Evolutionary conservation across 2,329 filamentous ascomycete genomes (phyloP).

Genomic region (Ophiostoma pallidulum): DNA sequence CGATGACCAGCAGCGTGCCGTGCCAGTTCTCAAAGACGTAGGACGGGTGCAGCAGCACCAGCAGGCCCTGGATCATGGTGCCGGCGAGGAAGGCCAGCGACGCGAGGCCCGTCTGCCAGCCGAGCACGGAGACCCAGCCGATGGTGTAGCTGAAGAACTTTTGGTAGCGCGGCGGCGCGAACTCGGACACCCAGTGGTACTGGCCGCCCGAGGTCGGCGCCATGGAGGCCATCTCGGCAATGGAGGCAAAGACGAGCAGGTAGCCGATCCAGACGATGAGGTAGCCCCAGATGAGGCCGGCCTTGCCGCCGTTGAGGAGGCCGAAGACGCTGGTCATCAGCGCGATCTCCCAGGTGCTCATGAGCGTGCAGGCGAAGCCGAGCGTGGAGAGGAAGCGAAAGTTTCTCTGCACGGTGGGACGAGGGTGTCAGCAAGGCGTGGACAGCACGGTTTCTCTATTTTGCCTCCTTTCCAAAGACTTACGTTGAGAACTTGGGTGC

Average conservation of each 20-base stretch:
- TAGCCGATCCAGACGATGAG: conserved; percentile 38
- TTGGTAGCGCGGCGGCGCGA: conserved; percentile 37
- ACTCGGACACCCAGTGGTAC: conserved; percentile 51
- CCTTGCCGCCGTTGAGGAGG: conserved; percentile 41
- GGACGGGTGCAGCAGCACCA: conserved; percentile 29
- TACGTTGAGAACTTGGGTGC: conserved; percentile 18
- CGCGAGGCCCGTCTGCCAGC: conserved; percentile 33
- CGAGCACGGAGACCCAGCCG: conserved; percentile 42
- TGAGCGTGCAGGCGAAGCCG: conserved; percentile 42
- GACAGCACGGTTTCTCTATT: too few species aligned
- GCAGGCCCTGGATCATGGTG: conserved; percentile 37
- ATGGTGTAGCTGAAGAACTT: conserved; percentile 46
- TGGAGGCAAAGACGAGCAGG: conserved; percentile 32
- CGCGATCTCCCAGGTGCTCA: conserved; percentile 45
- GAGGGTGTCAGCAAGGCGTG: not conserved
- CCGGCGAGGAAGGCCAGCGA: conserved; percentile 34
- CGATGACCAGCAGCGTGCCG: conserved; percentile 39
- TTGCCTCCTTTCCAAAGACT: too few species aligned
- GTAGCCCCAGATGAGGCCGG: conserved; percentile 44
- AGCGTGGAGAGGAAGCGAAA: conserved; percentile 42
- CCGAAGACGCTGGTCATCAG: conserved; percentile 30
- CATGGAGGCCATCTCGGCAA: conserved; percentile 35
- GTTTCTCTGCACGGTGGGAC: conserved; percentile 30
- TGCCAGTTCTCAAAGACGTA: conserved; percentile 37
- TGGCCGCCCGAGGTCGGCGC: conserved; percentile 46